Base-by-base conservation (phyloP, 306 rosid genomes). In the Parietaria judaica region DNA sequence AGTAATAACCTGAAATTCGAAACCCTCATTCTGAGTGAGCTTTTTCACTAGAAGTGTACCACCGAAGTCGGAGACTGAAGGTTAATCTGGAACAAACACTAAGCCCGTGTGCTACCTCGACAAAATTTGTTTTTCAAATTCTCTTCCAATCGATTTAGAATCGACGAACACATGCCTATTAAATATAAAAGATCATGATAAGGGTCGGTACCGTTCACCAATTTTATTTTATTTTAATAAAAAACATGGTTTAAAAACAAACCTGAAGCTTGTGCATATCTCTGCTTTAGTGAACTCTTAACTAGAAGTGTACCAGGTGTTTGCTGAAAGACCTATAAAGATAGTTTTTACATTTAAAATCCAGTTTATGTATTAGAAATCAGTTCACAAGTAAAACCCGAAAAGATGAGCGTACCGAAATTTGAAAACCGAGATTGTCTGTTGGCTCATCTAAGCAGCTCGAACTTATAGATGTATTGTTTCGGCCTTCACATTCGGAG, bases 301-400 rank as follows among this genome's bases (percentile, higher is more conserved):
- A 87, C 95, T 66, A 91, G 80, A 65, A 87, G 80, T 58, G 89
- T 78, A 65, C 97, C 95, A 1, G 89, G 95, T 41, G 74, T 81
- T 76, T 90, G 96, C 80, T 87, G 97, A 80, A 87, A 85, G 68
- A 90, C 87, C 95, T 90, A 78, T n/a, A 17, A 49, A 49, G 4
- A 49, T 49, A 13, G 15, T 49, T 11, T 7, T 1, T 41, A 41
- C 45, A 5, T 5, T 8, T 41, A 49, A 49, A 11, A 49, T 49
- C 53, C 0, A 4, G 9, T 47, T 70, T 56, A 51, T 34, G 70
- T 13, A 54, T 12, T 39, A 8, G 17, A 66, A 11, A 50, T 50
- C 41, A 71, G 60, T 61, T 60, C 50, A 68, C 56, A 31, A 78
- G 41, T 60, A 39, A 49, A 60, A 66, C 39, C 11, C 4, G 54